A percentile compares a stretch with the other conserved stretches of the same genome.
Evolutionary conservation across 371 early-diverging fungal species (phyloP).

Genomic region (Amoeboaphelidium protococcarum): DNA sequence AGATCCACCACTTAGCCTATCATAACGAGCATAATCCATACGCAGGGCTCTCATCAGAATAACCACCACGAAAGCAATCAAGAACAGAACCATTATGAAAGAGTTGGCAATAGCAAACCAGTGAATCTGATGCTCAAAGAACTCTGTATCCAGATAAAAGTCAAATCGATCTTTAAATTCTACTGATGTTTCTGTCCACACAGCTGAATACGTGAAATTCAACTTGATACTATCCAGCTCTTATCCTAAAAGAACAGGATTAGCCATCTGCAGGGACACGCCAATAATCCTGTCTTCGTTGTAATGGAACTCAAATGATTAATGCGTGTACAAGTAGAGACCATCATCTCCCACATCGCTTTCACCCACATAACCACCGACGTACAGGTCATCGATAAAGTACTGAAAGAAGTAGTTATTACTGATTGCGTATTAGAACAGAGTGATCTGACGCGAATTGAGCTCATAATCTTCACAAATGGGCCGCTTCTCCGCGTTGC

Average conservation of each 20-base stretch:
- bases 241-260: constrained; percentile 10
- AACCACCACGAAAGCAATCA: constrained; percentile 41
- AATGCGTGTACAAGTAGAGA: constrained; percentile 28
- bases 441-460: constrained; percentile 16
- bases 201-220: constrained; percentile 42
- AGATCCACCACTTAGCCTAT: constrained; percentile 34
- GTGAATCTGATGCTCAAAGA: constrained; percentile 60
- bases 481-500: constrained; percentile 3
- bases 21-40: constrained; percentile 49
- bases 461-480: constrained; percentile 7
- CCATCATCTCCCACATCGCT: constrained; percentile 12
- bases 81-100: constrained; percentile 50
- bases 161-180: constrained; percentile 33
- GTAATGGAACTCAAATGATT: constrained; percentile 25
- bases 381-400: constrained; percentile 37
- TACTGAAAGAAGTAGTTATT: constrained; percentile 41
- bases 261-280: constrained; percentile 14
- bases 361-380: constrained; percentile 17
- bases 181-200: constrained; percentile 25
- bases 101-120: constrained; percentile 65
- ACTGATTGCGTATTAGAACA: constrained; percentile 29
- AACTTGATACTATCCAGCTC: constrained; percentile 9
- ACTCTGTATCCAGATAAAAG: constrained; percentile 35
- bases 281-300: constrained; percentile 32
- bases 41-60: constrained; percentile 42